Base-by-base conservation (phyloP, 1,284 basidiomycete species). In the Ustilago crameri region DNA sequence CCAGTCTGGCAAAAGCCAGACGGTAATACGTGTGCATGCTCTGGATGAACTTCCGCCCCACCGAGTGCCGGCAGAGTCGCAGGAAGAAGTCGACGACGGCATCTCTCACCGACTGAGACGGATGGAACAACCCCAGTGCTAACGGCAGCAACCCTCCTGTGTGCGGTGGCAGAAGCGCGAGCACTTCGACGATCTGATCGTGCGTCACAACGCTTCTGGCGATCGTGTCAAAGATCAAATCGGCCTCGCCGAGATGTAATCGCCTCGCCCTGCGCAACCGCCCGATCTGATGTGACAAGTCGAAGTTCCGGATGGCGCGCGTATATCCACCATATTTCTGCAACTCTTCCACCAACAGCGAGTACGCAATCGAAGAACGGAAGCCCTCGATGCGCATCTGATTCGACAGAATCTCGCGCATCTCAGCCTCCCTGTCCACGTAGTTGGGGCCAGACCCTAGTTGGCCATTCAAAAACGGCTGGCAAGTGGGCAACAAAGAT, bases 1-100 rank as follows among this genome's bases (percentile, higher is more conserved):
- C 51, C 22, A 83, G 70, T 9, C 84, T 70, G 1, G 80, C 71
- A 51, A 84, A 83, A 5, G 93, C 91, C 61, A 93, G 91, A 0
- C 93, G 89, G 79, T 96, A 93, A 82, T 95, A 97, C 77, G 93
- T 90, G 83, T 96, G 97, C 53, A 98, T 87, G 9, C 88, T 85
- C 78, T 91, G 89, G 24, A 98, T 85, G 78, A 91, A 94, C 61
- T 92, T 87, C 24, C 90, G 87, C 0, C 95, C 95, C 65, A 95
- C 89, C 8, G 62, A 35, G 35, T 78, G 51, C 23, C 47, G 27
- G 20, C 46, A 40, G 3, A 69, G 64, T 9, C 57, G 38, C 9
- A 51, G 45, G 24, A 65, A 66, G 30, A 75, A 56, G 23, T 94
- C 91, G 20, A 97, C 88, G 0, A 91, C 90, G 17, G 88, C 86